Percentiles rank a stretch among this genome's conserved stretches.
These are phyloP conservation scores for Tylopilus sp. DNA, from an alignment of 1,284 basidiomycete genomes.

Conservation along the genomic window DNA sequence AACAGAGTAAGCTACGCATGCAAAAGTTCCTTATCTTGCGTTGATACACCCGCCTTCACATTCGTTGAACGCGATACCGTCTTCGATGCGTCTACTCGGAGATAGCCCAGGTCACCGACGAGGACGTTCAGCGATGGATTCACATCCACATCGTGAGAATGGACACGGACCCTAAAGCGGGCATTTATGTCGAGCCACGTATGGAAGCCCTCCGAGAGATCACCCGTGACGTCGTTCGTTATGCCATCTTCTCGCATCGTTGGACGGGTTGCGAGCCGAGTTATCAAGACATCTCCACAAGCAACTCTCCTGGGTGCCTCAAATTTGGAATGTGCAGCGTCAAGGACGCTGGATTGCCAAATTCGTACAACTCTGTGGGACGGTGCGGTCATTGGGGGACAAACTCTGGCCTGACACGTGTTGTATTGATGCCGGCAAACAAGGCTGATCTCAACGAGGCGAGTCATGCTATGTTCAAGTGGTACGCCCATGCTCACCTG, in stretches of 20 bases:
- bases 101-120: slow-evolving; percentile 32
- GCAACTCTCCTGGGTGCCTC: not conserved
- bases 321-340: slow-evolving; percentile 2
- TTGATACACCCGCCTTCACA: slow-evolving; percentile 32
- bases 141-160: not conserved
- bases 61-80: slow-evolving; percentile 33
- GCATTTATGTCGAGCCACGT: slow-evolving; percentile 25
- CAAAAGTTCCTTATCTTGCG: not conserved
- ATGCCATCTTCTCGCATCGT: slow-evolving; percentile 41
- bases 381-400: slow-evolving; percentile 24
- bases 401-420: slow-evolving; percentile 41
- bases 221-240: slow-evolving; percentile 31
- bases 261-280: slow-evolving; percentile 39
- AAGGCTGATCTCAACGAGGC: slow-evolving; percentile 38
- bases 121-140: slow-evolving; percentile 16
- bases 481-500: slow-evolving; percentile 38
- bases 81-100: slow-evolving; percentile 27
- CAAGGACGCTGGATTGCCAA: slow-evolving; percentile 25
- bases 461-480: slow-evolving; percentile 41
- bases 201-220: slow-evolving; percentile 28
- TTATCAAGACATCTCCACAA: slow-evolving; percentile 25
- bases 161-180: slow-evolving; percentile 21
- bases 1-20: not conserved
- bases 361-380: slow-evolving; percentile 33
- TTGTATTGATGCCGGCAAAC: slow-evolving; percentile 36